phyloP scores from a whole-genome alignment of 2,329 filamentous ascomycete species.

The Pseudocercospora eumusae region DNA sequence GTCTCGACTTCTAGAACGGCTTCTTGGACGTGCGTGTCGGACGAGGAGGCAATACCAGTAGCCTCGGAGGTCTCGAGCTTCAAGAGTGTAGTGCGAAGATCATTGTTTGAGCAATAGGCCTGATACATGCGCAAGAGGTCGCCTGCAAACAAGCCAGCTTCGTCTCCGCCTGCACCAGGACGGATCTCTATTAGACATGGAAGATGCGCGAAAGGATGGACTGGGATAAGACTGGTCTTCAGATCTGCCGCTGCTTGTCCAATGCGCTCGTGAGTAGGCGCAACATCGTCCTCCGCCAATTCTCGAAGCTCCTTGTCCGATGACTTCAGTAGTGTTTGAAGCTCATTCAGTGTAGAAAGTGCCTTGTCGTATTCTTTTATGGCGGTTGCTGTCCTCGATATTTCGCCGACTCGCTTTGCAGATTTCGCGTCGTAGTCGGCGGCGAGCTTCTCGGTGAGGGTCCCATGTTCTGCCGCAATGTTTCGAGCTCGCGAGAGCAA shows the following conservation, averaged over 20 bases:
- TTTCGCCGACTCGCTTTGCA: conserved; percentile 61
- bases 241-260: conserved; percentile 65
- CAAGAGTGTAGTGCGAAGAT: conserved; percentile 67
- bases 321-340: conserved; percentile 68
- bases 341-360: conserved; percentile 64
- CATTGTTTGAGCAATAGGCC: conserved; percentile 69
- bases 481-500: conserved; percentile 58
- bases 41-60: conserved; percentile 52
- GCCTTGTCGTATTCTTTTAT: conserved; percentile 61
- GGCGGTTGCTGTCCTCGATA: conserved; percentile 54
- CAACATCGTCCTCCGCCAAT: conserved; percentile 68
- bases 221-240: conserved; percentile 76
- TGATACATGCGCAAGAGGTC: conserved; percentile 90
- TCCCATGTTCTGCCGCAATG: conserved; percentile 57
- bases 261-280: conserved; percentile 63
- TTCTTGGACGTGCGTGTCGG: conserved; percentile 74
- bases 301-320: conserved; percentile 59
- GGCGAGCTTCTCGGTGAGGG: conserved; percentile 55
- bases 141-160: conserved; percentile 87
- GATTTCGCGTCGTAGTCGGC: conserved; percentile 57
- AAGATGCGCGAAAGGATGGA: conserved; percentile 84
- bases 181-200: conserved; percentile 90
- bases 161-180: conserved; percentile 86
- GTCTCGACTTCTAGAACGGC: conserved; percentile 81
- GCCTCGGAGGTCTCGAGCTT: conserved; percentile 79